A percentile compares a stretch with the other conserved stretches of the same genome.
These are phyloP conservation scores for Fusarium chaquense DNA, from an alignment of 2,329 filamentous ascomycete genomes.

Conservation along the genomic window DNA sequence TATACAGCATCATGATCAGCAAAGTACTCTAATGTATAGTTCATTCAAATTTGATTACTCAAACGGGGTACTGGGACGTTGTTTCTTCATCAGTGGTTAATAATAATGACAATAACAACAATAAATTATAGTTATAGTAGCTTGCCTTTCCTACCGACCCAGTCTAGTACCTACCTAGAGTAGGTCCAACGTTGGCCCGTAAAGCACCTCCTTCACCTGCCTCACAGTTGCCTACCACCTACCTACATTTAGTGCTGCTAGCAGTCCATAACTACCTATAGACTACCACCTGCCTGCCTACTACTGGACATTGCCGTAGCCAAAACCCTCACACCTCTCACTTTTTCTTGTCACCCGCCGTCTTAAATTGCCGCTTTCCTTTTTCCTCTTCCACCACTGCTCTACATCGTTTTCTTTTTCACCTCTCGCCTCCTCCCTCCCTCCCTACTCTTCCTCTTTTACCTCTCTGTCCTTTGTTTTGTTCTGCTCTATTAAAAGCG, in stretches of 20 bases:
- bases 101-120: neutral
- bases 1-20: neutral
- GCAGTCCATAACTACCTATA: neutral
- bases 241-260: neutral
- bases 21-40: conserved; percentile 30
- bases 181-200: neutral
- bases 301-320: neutral
- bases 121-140: conserved; percentile 7
- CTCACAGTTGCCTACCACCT: neutral
- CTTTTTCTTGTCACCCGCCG: conserved; percentile 38
- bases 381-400: conserved; percentile 30
- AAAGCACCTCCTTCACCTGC: neutral
- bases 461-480: conserved; percentile 9
- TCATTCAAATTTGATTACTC: conserved; percentile 14
- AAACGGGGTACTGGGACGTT: neutral
- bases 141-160: neutral
- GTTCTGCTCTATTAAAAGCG: conserved; percentile 33
- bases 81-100: conserved; percentile 23
- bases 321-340: conserved; percentile 45
- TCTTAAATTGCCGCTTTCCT: conserved; percentile 48
- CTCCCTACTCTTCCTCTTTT: conserved; percentile 4
- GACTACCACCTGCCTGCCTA: too few species aligned
- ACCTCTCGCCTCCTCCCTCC: conserved; percentile 1
- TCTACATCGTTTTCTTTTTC: conserved; percentile 30
- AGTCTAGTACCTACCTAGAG: neutral